phyloP scores from a whole-genome alignment of 164 flowering plant genomes.

The Liriodendron chinense region DNA sequence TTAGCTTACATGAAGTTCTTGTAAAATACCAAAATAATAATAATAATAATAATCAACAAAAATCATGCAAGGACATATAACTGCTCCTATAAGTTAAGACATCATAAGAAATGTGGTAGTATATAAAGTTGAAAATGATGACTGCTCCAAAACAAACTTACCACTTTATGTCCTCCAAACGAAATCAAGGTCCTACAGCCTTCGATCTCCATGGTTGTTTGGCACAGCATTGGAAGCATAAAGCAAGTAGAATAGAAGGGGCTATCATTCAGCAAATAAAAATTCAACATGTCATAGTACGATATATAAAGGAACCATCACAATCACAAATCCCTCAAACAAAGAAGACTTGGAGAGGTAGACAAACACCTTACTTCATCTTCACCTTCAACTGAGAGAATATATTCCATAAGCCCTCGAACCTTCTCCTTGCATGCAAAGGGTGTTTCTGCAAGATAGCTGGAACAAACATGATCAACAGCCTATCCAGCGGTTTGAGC shows the following conservation, averaged over 20 bases:
- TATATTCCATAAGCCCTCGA: constrained; percentile 54
- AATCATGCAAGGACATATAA: background rate
- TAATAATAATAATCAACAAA: background rate
- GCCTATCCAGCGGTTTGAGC: constrained; percentile 1
- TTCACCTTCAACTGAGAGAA: constrained; percentile 78
- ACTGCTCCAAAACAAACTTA: constrained; percentile 33
- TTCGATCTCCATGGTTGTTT: constrained; percentile 67
- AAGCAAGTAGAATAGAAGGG: constrained; percentile 75
- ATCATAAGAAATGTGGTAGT: background rate
- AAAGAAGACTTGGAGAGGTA: background rate
- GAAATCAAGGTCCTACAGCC: constrained; percentile 60
- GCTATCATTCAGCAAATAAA: constrained; percentile 36
- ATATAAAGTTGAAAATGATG: background rate
- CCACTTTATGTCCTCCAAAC: constrained; percentile 61
- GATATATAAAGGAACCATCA: background rate
- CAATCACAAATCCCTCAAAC: background rate
- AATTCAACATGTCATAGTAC: constrained; percentile 7
- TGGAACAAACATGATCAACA: constrained; percentile 25
- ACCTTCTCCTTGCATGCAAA: constrained; percentile 62
- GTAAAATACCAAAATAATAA: background rate
- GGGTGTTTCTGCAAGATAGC: constrained; percentile 90
- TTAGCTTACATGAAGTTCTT: background rate
- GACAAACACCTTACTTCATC: constrained; percentile 66
- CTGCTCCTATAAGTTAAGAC: background rate
- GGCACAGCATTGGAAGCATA: constrained; percentile 89